A percentile compares a stretch with the other conserved stretches of the same genome.
These are phyloP conservation scores for Acidomyces sp. DNA, from an alignment of 495 filamentous ascomycete genomes.

Conservation along the genomic window DNA sequence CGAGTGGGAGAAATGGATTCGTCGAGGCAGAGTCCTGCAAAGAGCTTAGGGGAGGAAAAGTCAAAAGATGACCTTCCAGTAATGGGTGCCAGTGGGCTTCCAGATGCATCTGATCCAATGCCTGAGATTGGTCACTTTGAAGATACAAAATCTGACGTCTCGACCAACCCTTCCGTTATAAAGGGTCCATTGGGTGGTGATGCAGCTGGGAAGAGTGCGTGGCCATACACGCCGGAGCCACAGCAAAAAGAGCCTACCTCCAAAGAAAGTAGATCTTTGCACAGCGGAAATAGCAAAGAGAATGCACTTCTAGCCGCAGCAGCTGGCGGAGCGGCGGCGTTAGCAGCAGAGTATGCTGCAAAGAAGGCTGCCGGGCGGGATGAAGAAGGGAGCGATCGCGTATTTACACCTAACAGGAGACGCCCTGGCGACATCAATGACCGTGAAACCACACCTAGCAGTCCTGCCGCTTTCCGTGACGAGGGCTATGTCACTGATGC, in stretches of 20 bases:
- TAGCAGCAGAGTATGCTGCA: conserved; percentile 8
- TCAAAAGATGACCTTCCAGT: conserved; percentile 32
- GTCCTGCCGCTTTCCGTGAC: conserved; percentile 14
- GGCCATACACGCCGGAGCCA: conserved; percentile 18
- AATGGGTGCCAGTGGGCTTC: conserved; percentile 51
- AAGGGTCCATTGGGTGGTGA: conserved; percentile 50
- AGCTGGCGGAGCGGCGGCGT: conserved; percentile 13
- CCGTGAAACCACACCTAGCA: conserved; percentile 12
- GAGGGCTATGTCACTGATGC: conserved; percentile 19
- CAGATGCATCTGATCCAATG: conserved; percentile 47
- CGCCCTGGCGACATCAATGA: conserved; percentile 3
- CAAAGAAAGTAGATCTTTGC: conserved; percentile 1
- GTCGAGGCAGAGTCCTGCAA: conserved; percentile 15
- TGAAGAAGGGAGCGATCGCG: conserved; percentile 1
- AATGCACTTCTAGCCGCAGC: conserved; percentile 42
- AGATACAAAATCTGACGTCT: conserved; percentile 57
- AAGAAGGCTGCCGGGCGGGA: conserved; percentile 13
- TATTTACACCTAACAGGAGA: conserved; percentile 5
- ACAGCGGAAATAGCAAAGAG: conserved; percentile 34
- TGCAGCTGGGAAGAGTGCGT: conserved; percentile 19
- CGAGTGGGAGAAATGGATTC: conserved; percentile 2
- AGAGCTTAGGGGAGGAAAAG: conserved; percentile 15
- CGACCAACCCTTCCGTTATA: conserved; percentile 66
- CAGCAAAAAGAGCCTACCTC: conserved; percentile 5
- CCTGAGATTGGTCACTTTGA: conserved; percentile 51